Evolutionary conservation across 2,329 filamentous ascomycete species (phyloP), one percentile per base, ranked within the genome.

Genomic region (Leptographium wingfieldii): DNA sequence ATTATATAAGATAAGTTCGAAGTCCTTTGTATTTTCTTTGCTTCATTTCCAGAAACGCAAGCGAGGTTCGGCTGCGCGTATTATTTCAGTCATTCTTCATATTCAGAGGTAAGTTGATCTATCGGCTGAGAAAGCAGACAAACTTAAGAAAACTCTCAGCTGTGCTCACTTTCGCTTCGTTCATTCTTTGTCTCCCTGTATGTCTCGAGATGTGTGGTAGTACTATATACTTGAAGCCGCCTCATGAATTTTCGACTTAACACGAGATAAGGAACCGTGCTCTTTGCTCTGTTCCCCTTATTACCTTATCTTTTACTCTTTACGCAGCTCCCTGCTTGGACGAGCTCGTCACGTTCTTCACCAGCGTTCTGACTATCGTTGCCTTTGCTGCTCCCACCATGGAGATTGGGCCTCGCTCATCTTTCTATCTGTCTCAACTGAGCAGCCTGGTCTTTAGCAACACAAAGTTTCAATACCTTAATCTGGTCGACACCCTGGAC

Each of bases 121-220:
- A 1, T 25, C 53, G 56, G 25, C 55, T 51, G 5, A n/a, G 7
- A 22, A 22, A 6, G 3, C 43, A 46, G 43, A 22, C 4, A 1
- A 10, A 22, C 11, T 49, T 52, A 55, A 55, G 40, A 52, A 33
- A 33, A 19, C 19, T 27, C 60, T 62, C 63, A 78, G 76, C 75
- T 77, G 75, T 76, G 75, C 75, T 78, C 76, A 68, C 71, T 73
- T 75, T 75, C 69, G 63, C 68, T 74, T 73, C 72, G 71, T 66
- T 75, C 73, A 69, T 76, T 75, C 67, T 60, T 60, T 7, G 65
- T 65, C 59, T 67, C 65, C 67, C 72, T 46, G 69, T 71, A 75
- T 71, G 73, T 70, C 65, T 71, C 67, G 73, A 75, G 70, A 71
- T 73, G 66, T 61, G 68, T 53, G 1, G 9, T 35, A 31, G 14